Base-by-base conservation (phyloP, 2,329 filamentous ascomycete genomes). In the Colletotrichum filicis region DNA sequence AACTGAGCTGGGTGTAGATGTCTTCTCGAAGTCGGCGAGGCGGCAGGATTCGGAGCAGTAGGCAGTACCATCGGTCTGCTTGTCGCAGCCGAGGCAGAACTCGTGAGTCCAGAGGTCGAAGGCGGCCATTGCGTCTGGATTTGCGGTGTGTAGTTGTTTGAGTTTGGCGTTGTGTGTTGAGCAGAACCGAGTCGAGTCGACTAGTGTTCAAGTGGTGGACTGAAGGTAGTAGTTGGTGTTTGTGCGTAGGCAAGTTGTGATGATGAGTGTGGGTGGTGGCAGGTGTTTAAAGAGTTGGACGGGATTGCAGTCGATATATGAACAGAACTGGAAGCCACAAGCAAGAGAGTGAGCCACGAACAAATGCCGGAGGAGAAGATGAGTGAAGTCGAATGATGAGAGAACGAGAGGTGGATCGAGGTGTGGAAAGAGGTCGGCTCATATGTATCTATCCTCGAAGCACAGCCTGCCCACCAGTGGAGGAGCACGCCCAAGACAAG, bases 1-100 rank as follows among this genome's bases (percentile, higher is more conserved):
- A 62, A 89, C 86, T 5, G 91, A 90, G 80, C 87, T 86, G 16
- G 88, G 85, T 64, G 87, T 84, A 19, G 87, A 88, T 49, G 90
- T 91, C 83, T 91, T 92, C 83, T 98, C 95, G 78, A 96, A 92
- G 84, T 98, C 95, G 76, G 94, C 93, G 57, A 98, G 88, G 76
- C 95, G 91, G 89, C 95, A 98, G 35, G 94, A 91, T 85, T 98
- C 95, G 59, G 95, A 97, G 89, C 95, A 98, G 88, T 97, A 98
- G 76, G 94, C 91, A 74, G 92, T 92, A 69, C 92, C 92, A 76
- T 94, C 90, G 74, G 93, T 95, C 85, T 97, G 94, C 85, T 93
- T 93, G 86, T 98, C 95, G 87, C 95, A 98, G 86, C 93, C 92
- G 78, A 98, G 91, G 88, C 95, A 98, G 90, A 95, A 98, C 84